Conservation (phyloP, 192 early-diverging fungal species). For the Coemansia sp. region DNA sequence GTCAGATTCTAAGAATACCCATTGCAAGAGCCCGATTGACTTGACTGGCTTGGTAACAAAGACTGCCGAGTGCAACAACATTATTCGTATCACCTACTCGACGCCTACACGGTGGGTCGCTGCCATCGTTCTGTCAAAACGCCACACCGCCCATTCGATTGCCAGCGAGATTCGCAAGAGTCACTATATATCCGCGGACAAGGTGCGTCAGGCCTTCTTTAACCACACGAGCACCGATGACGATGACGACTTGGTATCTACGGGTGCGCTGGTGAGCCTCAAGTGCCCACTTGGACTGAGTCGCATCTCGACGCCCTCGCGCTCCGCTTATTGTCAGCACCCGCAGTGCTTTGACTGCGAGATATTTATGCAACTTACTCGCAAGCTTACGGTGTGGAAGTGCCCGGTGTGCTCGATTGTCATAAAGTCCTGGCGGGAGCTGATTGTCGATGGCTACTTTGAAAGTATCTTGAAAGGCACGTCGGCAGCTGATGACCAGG, state of each 20-base stretch:
- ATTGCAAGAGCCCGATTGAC: constrained; percentile 18
- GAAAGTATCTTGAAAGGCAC: constrained; percentile 43
- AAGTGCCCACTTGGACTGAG: constrained; percentile 75
- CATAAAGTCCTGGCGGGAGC: constrained; percentile 55
- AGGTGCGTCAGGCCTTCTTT: constrained; percentile 46
- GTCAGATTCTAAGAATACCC: not conserved
- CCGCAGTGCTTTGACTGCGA: constrained; percentile 84
- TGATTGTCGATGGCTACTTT: constrained; percentile 72
- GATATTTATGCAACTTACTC: constrained; percentile 73
- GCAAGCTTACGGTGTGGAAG: constrained; percentile 66
- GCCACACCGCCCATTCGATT: constrained; percentile 33
- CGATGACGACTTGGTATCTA: constrained; percentile 69
- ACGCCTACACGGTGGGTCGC: constrained; percentile 15
- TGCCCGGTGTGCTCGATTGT: constrained; percentile 77
- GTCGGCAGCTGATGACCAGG: constrained; percentile 35
- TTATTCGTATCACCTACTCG: constrained; percentile 27
- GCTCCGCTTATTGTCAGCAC: constrained; percentile 69
- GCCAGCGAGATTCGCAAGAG: constrained; percentile 22
- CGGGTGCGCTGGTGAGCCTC: constrained; percentile 66
- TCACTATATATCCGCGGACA: constrained; percentile 17
- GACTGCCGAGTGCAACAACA: constrained; percentile 21
- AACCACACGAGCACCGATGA: constrained; percentile 57
- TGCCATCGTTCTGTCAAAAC: constrained; percentile 24
- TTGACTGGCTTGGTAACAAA: constrained; percentile 20
- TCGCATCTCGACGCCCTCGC: constrained; percentile 66